Evolutionary conservation across 306 rosid species (phyloP), one percentile per base, ranked within the genome.

Genomic region (Gynostemma pentaphyllum): DNA sequence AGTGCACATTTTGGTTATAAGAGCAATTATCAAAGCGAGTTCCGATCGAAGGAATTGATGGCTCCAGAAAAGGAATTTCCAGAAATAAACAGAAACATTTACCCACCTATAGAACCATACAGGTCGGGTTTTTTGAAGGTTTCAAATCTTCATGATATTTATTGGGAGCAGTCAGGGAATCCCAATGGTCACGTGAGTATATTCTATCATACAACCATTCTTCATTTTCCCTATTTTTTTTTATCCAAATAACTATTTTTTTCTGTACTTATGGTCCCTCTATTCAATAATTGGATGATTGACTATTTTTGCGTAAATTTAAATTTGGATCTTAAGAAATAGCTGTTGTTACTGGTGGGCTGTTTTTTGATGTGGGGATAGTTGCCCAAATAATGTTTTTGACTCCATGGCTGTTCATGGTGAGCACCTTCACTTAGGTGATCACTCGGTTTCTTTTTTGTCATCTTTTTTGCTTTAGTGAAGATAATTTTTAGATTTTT

Each of bases 131-230:
- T 68, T 67, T 73, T 92, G 68, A 88, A 86, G 77, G 96, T 92
- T 68, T 85, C 95, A 2, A 90, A 91, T 76, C 63, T 83, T 74
- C 95, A 88, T 54, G 66, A 83, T 4, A 79, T 91, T 74, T 88
- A 83, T 39, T 91, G 96, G 96, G 98, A 91, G 78, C 92, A 88
- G 75, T 91, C 96, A 22, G 96, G 98, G 55, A 88, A 86, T 70
- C 90, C 95, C 0, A 30, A 45, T 70, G 98, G 95, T 19, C 89
- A 91, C 80, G 96, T 91, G 70, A 82, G 98, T 82, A 67, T 24
- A 48, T 34, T 37, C 26, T 37, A 51, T 22, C 41, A 36, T 21
- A 45, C 52, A 37, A 11, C 9, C 59, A 47, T 14, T 40, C 4
- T 47, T 18, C 5, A 3, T 1, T 4, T 47, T 23, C 0, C 44